Base-by-base conservation (phyloP, 768 basidiomycete species). In the Cyclocybe cylindracea region DNA sequence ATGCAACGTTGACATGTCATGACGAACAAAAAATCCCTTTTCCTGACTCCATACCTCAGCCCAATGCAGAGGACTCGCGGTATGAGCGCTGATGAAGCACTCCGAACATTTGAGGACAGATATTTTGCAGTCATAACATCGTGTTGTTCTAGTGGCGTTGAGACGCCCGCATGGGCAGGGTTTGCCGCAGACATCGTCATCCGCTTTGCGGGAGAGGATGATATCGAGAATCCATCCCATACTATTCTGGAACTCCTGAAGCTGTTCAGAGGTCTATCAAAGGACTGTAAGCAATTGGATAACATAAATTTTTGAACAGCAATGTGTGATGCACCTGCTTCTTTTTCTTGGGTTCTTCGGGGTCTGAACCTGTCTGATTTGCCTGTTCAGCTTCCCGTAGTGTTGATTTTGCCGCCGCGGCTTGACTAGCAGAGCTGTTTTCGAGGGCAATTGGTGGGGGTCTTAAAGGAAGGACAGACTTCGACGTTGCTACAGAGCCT, bases 11-110 rank as follows among this genome's bases (percentile, higher is more conserved):
- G 61, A 56, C 16, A 62, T 60, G 24, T 60, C 59, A 7, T 50
- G 48, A 1, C 48, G 50, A 1, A 56, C 37, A 35, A 60, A 62
- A 45, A 54, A 62, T 3, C 55, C 46, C 3, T 13, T 9, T 2
- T 42, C 31, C 0, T 16, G 6, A 18, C 56, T 34, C 61, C 61
- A 62, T 1, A 59, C 58, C 14, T 54, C 48, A 1, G 60, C 56
- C 56, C 56, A 57, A 33, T 57, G 56, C 2, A 19, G 34, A 1
- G 51, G 51, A 18, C 35, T 24, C 4, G 36, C n/a, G 13, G 4
- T 3, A 39, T 57, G 51, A 1, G 24, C 13, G 0, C 4, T 1
- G 16, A 57, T 42, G 41, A 46, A 53, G 39, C 56, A 57, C 11
- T 45, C 38, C 1, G 32, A 0, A 35, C 56, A 53, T 2, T 47